Conservation (phyloP, 2,329 filamentous ascomycete species). For the Fusarium albidum region DNA sequence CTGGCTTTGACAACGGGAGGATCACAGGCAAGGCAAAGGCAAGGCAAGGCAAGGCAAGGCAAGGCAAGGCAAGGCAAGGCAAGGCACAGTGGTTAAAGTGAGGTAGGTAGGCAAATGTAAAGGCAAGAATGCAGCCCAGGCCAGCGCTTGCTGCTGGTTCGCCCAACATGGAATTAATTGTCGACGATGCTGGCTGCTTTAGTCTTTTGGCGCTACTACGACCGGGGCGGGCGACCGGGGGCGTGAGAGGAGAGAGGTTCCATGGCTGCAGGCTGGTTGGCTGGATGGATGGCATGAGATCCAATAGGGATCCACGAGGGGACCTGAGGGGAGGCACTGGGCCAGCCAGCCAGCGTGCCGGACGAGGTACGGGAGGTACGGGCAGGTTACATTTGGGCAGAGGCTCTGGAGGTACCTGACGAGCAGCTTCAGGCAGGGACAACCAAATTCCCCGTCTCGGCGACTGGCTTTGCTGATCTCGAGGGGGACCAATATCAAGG, state of each 20-base stretch:
- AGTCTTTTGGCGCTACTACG: conserved; percentile 34
- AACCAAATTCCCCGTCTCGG: conserved; percentile 5
- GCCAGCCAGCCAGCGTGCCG: conserved; percentile 3
- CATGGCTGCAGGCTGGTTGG: conserved; percentile 14
- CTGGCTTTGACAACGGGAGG: not conserved
- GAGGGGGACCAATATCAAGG: not conserved
- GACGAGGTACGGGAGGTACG: conserved; percentile 12
- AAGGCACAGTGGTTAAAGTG: no score
- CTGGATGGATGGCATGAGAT: conserved; percentile 3
- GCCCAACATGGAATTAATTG: conserved; percentile 30
- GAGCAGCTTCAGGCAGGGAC: not conserved
- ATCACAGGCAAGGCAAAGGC: not conserved
- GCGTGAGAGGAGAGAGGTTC: conserved; percentile 13
- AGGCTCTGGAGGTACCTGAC: conserved; percentile 30
- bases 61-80: not conserved
- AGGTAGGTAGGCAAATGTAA: conserved; percentile 6
- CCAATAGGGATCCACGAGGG: conserved; percentile 5
- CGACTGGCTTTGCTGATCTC: conserved; percentile 4
- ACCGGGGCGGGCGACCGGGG: conserved; percentile 25
- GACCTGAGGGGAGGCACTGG: not conserved
- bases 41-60: not conserved
- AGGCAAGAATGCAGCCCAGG: conserved; percentile 6
- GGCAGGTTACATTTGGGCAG: conserved; percentile 11
- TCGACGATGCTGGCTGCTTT: conserved; percentile 28
- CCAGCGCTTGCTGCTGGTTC: conserved; percentile 19